These are phyloP conservation scores for Hypoxylon sp. DNA, from an alignment of 2,329 filamentous ascomycete genomes.

Conservation along the genomic window DNA sequence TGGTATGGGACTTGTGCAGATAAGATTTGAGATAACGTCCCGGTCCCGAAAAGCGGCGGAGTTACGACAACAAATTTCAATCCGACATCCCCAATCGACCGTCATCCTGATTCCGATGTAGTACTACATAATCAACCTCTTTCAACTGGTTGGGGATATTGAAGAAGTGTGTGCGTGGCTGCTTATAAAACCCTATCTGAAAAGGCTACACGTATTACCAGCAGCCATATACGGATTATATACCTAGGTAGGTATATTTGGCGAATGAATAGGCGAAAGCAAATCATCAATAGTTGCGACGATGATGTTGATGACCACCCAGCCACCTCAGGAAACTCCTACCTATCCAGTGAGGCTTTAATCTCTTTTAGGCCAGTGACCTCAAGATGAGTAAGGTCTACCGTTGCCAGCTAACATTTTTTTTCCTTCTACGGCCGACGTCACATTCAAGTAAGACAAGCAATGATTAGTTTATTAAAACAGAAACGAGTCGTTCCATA, in stretches of 20 bases:
- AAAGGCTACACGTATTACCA: constrained; percentile 5
- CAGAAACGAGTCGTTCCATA: constrained; percentile 8
- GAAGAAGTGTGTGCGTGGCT: not conserved
- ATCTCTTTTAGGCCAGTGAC: constrained; percentile 2
- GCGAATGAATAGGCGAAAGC: not conserved
- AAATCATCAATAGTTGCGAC: not conserved
- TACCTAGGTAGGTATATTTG: not conserved
- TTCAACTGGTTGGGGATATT: not conserved
- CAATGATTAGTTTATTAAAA: constrained; percentile 1
- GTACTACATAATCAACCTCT: not conserved
- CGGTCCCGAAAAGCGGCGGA: constrained; percentile 17
- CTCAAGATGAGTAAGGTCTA: not conserved
- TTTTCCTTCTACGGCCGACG: not conserved
- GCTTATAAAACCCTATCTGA: not conserved
- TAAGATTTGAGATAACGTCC: constrained; percentile 5
- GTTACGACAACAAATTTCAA: constrained; percentile 14
- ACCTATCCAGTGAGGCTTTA: not conserved
- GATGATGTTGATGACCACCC: not conserved
- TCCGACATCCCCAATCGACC: constrained; percentile 4
- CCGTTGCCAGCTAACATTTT: constrained; percentile 1
- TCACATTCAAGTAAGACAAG: constrained; percentile 4
- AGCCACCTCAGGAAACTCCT: not conserved
- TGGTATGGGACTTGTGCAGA: constrained; percentile 1
- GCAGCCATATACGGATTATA: not conserved
- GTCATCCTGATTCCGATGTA: constrained; percentile 4